Conservation (phyloP, 2,329 filamentous ascomycete genomes). For the Camillea tinctor region DNA sequence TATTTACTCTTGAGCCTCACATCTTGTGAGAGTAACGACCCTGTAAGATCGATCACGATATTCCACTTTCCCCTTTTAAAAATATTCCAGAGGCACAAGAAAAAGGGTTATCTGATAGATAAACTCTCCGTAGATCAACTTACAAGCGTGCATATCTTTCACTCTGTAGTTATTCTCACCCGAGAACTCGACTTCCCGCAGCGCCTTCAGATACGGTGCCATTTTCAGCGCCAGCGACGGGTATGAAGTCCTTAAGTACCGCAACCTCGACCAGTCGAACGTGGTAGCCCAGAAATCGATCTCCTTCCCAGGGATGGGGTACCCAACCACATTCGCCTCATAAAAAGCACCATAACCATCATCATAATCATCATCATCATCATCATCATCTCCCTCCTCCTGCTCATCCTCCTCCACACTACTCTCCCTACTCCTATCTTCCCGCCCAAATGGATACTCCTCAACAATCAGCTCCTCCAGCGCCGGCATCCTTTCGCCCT, state of each 20-base stretch:
- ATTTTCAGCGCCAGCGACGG: background rate
- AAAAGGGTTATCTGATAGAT: too few species aligned
- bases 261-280: constrained; percentile 12
- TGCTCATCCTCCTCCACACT: background rate
- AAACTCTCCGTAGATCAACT: too few species aligned
- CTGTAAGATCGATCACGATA: too few species aligned
- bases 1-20: too few species aligned
- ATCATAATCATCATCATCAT: background rate
- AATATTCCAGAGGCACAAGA: too few species aligned
- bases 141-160: too few species aligned
- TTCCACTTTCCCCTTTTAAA: too few species aligned
- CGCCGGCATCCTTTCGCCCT: constrained; percentile 6
- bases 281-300: constrained; percentile 8
- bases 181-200: constrained; percentile 3
- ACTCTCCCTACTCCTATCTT: too few species aligned
- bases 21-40: too few species aligned
- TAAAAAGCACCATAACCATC: too few species aligned
- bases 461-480: constrained; percentile 7
- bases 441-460: constrained; percentile 6
- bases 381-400: background rate
- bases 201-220: constrained; percentile 2
- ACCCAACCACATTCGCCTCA: background rate
- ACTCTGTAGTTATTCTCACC: constrained; percentile 1
- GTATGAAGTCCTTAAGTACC: background rate
- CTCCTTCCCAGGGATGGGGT: background rate